Base-by-base conservation (phyloP, 306 rosid species). In the Nissolia schottii region DNA sequence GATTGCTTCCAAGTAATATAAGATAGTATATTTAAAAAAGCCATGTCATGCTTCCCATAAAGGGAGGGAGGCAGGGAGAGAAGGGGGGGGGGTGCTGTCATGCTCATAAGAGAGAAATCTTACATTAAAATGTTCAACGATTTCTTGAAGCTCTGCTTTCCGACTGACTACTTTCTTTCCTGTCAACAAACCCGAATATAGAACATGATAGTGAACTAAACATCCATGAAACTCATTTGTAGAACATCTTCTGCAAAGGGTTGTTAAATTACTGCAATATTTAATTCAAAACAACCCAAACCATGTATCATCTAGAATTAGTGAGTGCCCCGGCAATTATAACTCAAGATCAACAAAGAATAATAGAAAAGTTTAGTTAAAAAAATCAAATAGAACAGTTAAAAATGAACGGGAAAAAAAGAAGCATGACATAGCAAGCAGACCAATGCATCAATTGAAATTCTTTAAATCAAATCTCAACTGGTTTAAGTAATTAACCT, bases 121-220 rank as follows among this genome's bases (percentile, higher is more conserved):
- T 83, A 93, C 98, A 79, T 91, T 93, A 70, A 91, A 93, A 86
- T 93, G 94, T 64, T 93, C 98, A 25, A 91, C 77, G 16, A 93
- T 85, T 86, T 91, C 98, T 35, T 76, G 90, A 57, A 93, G 90
- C 32, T 93, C 98, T 14, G 86, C 85, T 67, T 70, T 93, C 83
- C 84, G 85, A 25, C 79, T 40, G 41, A 79, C 76, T 70, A 89
- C 93, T 71, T 77, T 93, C 79, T 78, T 91, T 77, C 98, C 97
- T 91, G 94, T 43, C 72, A 85, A 54, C 71, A 77, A 83, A 55
- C 41, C 53, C 73, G 56, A 24, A 80, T 54, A 61, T 40, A 80
- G 61, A 79, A 67, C 45, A 81, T 48, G 55, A 64, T 31, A 71
- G 62, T 64, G 25, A 83, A 77, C 28, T 71, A 49, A 67, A 41